Evolutionary conservation across 2,329 filamentous ascomycete species (phyloP).

Genomic region (Neoscytalidium dimidiatum): DNA sequence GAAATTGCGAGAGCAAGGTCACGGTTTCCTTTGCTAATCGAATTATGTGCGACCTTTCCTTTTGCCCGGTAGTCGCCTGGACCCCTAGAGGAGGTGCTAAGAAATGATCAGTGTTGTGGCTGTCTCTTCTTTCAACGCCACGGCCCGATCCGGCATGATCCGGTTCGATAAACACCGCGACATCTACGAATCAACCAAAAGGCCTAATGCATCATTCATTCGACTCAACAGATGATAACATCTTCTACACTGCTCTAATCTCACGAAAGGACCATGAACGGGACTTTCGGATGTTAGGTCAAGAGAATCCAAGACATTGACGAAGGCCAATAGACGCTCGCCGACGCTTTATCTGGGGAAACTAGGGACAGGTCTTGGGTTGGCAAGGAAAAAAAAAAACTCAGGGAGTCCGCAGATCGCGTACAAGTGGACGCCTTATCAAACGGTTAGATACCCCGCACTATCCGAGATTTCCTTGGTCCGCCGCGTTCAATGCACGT

Average conservation of each 20-base stretch:
- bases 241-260: not conserved
- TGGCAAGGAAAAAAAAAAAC: not conserved
- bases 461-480: not conserved
- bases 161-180: not conserved
- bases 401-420: not conserved
- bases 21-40: not conserved
- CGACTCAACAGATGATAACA: not conserved
- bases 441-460: not conserved
- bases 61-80: not conserved
- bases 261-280: not conserved
- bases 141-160: not conserved
- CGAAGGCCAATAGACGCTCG: not conserved
- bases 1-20: no score
- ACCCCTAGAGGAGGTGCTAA: not conserved
- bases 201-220: not conserved
- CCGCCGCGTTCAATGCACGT: not conserved
- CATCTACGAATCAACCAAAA: not conserved
- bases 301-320: not conserved
- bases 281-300: not conserved
- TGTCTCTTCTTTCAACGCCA: slow-evolving; percentile 4
- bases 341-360: not conserved
- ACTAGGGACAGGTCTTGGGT: not conserved
- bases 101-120: slow-evolving; percentile 3
- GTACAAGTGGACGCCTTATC: not conserved
- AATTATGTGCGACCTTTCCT: not conserved